Base-by-base conservation (phyloP, 257 asterid species). In the Solanum infundibuliforme region DNA sequence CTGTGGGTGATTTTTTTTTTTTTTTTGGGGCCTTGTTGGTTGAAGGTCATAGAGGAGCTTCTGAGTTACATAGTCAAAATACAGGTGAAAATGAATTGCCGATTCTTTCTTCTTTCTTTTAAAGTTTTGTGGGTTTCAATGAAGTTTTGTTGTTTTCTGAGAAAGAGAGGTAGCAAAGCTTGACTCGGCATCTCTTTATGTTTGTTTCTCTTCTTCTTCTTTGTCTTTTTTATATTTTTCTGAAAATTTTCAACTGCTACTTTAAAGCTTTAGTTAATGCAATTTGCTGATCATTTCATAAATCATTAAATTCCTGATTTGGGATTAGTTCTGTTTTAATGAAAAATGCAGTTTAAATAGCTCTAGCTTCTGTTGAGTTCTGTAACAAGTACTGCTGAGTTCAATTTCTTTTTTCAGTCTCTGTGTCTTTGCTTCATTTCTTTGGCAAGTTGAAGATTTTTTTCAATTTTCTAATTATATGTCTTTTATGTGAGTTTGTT, bases 21-120 rank as follows among this genome's bases (percentile, higher is more conserved):
- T 20, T 52, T 52, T 55, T 55, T 18, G 3, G 65, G 65, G 65
- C 65, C 65, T 55, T 55, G 90, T 89, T 87, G 87, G 93, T 77
- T 88, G 94, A 91, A 87, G 90, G 89, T 52, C 82, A 71, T 48
- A 69, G 85, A 46, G 90, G 92, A 88, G 92, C 93, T 75, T 88
- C 76, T 29, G 32, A 38, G 14, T 35, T 81, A 39, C 46, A 39
- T 2, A 32, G 55, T 43, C 84, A 84, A 85, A 90, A 84, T 89
- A 71, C 93, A 90, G 95, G 96, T 94, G 76, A 91, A 82, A 36
- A 52, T 34, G 55, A 48, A 4, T 85, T 85, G 87, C 39, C 27
- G 1, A 36, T 74, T 74, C 5, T 1, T 74, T 74, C 46, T 73
- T 66, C 21, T 85, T 85, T 86, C 32, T 20, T 83, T 69, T 52